Evolutionary conservation across 2,329 filamentous ascomycete species (phyloP).

Genomic region (Bipolaris gigantea): DNA sequence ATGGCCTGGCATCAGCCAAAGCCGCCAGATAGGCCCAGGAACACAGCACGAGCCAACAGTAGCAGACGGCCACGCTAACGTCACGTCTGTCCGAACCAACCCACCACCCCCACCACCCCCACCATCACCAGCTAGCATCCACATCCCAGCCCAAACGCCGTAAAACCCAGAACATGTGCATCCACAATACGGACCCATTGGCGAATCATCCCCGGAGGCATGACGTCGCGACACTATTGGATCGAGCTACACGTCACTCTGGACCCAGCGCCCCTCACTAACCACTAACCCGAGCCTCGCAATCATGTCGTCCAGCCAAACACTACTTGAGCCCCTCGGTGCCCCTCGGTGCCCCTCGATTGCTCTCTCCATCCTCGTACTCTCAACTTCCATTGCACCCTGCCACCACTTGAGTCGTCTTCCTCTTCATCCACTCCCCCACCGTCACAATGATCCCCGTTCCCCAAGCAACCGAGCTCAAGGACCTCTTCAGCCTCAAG

Average conservation of each 20-base stretch:
- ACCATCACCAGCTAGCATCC: slow-evolving; percentile 23
- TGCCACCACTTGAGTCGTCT: background rate
- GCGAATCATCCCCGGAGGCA: slow-evolving; percentile 18
- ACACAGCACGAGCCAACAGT: slow-evolving; percentile 5
- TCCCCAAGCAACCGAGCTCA: slow-evolving; percentile 60
- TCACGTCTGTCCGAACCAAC: slow-evolving; percentile 16
- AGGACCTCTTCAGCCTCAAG: slow-evolving; percentile 59
- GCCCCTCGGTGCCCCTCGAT: slow-evolving; percentile 31
- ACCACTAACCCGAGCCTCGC: slow-evolving; percentile 28
- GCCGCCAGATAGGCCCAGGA: background rate
- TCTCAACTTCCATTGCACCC: slow-evolving; percentile 18
- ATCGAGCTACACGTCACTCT: slow-evolving; percentile 33
- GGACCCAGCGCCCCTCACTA: slow-evolving; percentile 32
- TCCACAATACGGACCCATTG: slow-evolving; percentile 25
- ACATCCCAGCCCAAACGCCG: slow-evolving; percentile 18
- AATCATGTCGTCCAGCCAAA: slow-evolving; percentile 22
- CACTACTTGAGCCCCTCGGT: slow-evolving; percentile 41
- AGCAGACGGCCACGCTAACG: slow-evolving; percentile 13
- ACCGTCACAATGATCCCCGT: slow-evolving; percentile 53
- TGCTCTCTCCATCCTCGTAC: slow-evolving; percentile 11
- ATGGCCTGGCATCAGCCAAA: background rate
- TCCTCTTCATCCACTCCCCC: slow-evolving; percentile 2
- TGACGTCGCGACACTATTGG: slow-evolving; percentile 23
- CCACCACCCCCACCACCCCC: slow-evolving; percentile 25
- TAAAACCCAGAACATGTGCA: slow-evolving; percentile 26